Evolutionary conservation across 176 grass and related monocot species (phyloP), one percentile per base, ranked within the genome.

Genomic region (Oryza glumipatula): DNA sequence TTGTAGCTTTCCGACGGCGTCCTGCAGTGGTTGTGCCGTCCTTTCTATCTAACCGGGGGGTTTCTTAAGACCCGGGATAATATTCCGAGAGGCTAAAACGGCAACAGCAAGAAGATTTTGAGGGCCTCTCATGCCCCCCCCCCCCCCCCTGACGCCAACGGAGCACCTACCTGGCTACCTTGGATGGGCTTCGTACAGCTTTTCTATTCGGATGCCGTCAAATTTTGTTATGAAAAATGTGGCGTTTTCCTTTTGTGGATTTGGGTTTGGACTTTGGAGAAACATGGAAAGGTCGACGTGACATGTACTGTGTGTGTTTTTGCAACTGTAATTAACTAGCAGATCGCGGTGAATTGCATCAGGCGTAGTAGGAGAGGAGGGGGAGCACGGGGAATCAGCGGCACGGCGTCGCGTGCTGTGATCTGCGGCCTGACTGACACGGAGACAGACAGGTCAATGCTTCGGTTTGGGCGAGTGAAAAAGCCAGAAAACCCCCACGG

Each of bases 381-480:
- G 67, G 74, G 82, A 70, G 77, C 82, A 85, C 0, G 78, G 30
- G 35, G 88, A 81, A 89, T 82, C 88, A 26, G 56, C 14, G 0
- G 54, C 88, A 86, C 78, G 73, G 22, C 67, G 79, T 68, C 33
- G 16, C 14, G 67, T 35, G 56, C 10, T 26, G 32, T 26, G 32
- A 77, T 72, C 72, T 66, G 52, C 65, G 70, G 9, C 15, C 1
- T 39, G 6, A 39, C 72, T 86, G 83, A 73, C 83, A 68, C 4
- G 3, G 19, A 21, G 13, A 8, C 67, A 73, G 78, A 39, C 73
- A 73, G 74, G 83, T 86, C 88, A 82, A 82, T 77, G 83, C 87
- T 11, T 85, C 70, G 77, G 77, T 32, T 85, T 65, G 19, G 56
- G 80, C 23, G 67, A 70, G 72, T 7, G 51, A 44, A 60, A 60